phyloP scores from a whole-genome alignment of 768 basidiomycete genomes.

The Tremella fuciformis region DNA sequence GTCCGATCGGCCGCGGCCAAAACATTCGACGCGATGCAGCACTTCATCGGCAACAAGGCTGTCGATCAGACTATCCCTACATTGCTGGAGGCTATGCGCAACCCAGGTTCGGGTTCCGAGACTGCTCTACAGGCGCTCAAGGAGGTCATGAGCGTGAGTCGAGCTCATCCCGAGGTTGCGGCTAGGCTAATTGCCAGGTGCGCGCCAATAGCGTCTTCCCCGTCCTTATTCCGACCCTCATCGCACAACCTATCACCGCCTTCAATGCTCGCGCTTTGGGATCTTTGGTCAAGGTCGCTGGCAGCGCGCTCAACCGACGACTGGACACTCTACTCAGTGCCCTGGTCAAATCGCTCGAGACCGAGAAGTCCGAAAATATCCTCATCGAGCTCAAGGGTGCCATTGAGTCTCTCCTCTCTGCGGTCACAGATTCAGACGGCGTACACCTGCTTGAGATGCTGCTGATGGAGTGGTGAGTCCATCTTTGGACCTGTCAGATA shows the following conservation, averaged over 20 bases:
- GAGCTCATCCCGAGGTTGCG: neutral
- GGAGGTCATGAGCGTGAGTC: slow-evolving; percentile 86
- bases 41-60: slow-evolving; percentile 80
- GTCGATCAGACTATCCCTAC: slow-evolving; percentile 98
- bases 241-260: slow-evolving; percentile 81
- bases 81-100: slow-evolving; percentile 82
- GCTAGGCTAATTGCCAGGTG: slow-evolving; percentile 59
- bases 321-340: slow-evolving; percentile 74
- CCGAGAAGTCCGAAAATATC: slow-evolving; percentile 65
- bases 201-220: slow-evolving; percentile 95
- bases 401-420: slow-evolving; percentile 67
- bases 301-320: slow-evolving; percentile 79
- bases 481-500: neutral
- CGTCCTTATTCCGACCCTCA: slow-evolving; percentile 88
- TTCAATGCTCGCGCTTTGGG: slow-evolving; percentile 92
- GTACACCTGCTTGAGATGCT: slow-evolving; percentile 84
- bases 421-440: slow-evolving; percentile 81
- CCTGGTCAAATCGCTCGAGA: slow-evolving; percentile 72
- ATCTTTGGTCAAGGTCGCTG: slow-evolving; percentile 89
- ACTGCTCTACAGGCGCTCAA: slow-evolving; percentile 88
- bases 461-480: slow-evolving; percentile 76
- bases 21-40: slow-evolving; percentile 88
- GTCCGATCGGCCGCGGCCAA: slow-evolving; percentile 87
- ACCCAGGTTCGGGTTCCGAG: slow-evolving; percentile 89
- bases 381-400: slow-evolving; percentile 70